These are phyloP conservation scores for Boletellus sp. DNA, from an alignment of 768 basidiomycete species.

Conservation along the genomic window DNA sequence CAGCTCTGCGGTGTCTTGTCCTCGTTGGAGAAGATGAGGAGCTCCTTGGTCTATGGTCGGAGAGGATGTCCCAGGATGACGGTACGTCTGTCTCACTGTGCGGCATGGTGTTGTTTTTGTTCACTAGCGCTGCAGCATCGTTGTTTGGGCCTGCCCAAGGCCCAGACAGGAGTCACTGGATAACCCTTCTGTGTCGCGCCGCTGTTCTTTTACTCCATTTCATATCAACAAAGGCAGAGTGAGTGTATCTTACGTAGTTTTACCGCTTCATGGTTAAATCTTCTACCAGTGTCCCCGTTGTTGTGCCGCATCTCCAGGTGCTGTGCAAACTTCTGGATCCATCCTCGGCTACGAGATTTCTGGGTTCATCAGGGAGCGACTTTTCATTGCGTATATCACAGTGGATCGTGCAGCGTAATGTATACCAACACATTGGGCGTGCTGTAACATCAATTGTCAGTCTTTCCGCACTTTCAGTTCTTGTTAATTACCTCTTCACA, in stretches of 20 bases:
- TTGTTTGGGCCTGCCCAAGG: conserved; percentile 40
- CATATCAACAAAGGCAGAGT: conserved; percentile 49
- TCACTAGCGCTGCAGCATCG: conserved; percentile 28
- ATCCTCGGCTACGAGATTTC: conserved; percentile 1
- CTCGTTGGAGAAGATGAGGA: conserved; percentile 47
- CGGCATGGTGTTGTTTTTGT: not conserved
- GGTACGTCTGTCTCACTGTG: conserved; percentile 8
- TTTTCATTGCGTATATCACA: conserved; percentile 35
- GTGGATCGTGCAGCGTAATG: conserved; percentile 46
- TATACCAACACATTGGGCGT: conserved; percentile 34
- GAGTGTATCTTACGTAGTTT: conserved; percentile 21
- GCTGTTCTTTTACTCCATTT: conserved; percentile 50
- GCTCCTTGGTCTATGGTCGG: conserved; percentile 34
- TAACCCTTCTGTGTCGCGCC: conserved; percentile 53
- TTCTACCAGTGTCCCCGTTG: conserved; percentile 43
- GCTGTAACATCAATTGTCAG: conserved; percentile 44
- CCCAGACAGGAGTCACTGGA: conserved; percentile 48
- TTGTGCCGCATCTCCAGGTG: conserved; percentile 47
- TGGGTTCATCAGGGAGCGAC: conserved; percentile 31
- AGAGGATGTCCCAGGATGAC: conserved; percentile 17
- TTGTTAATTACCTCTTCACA: conserved; percentile 23
- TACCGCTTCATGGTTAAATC: not conserved
- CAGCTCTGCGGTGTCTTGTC: conserved; percentile 61
- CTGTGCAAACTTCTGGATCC: conserved; percentile 45
- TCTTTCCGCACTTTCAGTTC: conserved; percentile 6